Percentiles rank a stretch among this genome's conserved stretches.
phyloP scores from a whole-genome alignment of 257 asterid genomes.

The Scutellaria baicalensis region DNA sequence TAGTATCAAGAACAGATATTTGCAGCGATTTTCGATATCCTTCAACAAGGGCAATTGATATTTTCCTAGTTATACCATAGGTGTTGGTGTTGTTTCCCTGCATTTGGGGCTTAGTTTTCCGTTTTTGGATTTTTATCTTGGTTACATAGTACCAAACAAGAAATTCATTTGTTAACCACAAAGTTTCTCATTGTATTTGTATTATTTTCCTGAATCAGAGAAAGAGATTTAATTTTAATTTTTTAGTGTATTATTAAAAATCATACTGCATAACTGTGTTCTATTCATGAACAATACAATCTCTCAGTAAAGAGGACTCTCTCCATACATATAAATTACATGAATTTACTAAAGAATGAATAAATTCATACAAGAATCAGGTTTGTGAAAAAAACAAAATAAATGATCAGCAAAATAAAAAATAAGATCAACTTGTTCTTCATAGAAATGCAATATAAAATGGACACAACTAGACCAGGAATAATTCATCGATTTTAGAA shows the following conservation, averaged over 20 bases:
- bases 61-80: not conserved
- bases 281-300: not conserved
- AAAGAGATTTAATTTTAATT: not conserved
- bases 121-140: not conserved
- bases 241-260: not conserved
- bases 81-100: conserved; percentile 6
- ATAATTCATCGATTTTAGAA: no score
- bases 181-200: not conserved
- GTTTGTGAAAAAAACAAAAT: not conserved
- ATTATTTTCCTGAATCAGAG: not conserved
- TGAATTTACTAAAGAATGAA: not conserved
- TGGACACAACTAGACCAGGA: not conserved
- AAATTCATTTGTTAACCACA: not conserved
- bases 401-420: no score
- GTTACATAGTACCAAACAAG: not conserved
- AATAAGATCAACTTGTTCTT: no score
- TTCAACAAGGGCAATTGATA: conserved; percentile 10
- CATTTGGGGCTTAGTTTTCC: conserved; percentile 12
- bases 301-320: not conserved
- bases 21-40: not conserved
- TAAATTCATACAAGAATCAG: not conserved
- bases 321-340: not conserved
- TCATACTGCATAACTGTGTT: not conserved
- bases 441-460: no score
- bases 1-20: not conserved